A percentile compares a stretch with the other conserved stretches of the same genome.
phyloP scores from a whole-genome alignment of 2,329 filamentous ascomycete genomes.

The Thelonectria rubi region DNA sequence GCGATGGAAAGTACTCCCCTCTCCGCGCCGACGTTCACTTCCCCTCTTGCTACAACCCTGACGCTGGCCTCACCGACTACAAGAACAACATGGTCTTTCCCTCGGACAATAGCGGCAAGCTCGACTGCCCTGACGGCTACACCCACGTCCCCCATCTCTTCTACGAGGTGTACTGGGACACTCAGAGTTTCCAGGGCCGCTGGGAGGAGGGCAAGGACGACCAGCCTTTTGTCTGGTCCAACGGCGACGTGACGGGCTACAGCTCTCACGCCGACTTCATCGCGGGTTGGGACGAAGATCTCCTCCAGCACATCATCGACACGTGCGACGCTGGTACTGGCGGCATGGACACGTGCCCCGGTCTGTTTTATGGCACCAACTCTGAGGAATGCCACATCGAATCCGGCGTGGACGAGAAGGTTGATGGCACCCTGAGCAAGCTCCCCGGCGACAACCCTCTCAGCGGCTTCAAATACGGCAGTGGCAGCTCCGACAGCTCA shows the following conservation, averaged over 20 bases:
- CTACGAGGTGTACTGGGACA: conserved; percentile 70
- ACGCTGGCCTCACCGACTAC: conserved; percentile 66
- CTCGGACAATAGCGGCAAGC: conserved; percentile 55
- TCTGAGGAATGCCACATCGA: conserved; percentile 60
- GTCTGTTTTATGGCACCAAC: conserved; percentile 64
- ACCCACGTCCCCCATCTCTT: conserved; percentile 66
- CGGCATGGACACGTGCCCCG: conserved; percentile 71
- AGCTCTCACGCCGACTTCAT: conserved; percentile 77
- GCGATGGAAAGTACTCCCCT: conserved; percentile 69
- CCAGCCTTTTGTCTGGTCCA: conserved; percentile 74
- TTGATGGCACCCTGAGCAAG: conserved; percentile 53
- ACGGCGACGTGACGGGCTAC: conserved; percentile 76
- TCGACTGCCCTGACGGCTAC: conserved; percentile 64
- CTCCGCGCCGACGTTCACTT: conserved; percentile 75
- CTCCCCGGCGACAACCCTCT: conserved; percentile 67
- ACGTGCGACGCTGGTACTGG: conserved; percentile 68
- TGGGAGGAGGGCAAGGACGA: conserved; percentile 63
- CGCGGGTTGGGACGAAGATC: conserved; percentile 73
- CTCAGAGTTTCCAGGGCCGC: conserved; percentile 59
- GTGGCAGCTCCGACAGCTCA: conserved; percentile 19
- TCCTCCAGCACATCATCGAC: conserved; percentile 73
- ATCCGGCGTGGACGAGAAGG: conserved; percentile 56
- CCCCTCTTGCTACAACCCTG: conserved; percentile 77
- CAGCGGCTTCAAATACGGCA: conserved; percentile 60
- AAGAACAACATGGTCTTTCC: conserved; percentile 74